Percentiles rank a stretch among this genome's conserved stretches.
Evolutionary conservation across 495 filamentous ascomycete species (phyloP).

Genomic region (Aspergillus panamensis): DNA sequence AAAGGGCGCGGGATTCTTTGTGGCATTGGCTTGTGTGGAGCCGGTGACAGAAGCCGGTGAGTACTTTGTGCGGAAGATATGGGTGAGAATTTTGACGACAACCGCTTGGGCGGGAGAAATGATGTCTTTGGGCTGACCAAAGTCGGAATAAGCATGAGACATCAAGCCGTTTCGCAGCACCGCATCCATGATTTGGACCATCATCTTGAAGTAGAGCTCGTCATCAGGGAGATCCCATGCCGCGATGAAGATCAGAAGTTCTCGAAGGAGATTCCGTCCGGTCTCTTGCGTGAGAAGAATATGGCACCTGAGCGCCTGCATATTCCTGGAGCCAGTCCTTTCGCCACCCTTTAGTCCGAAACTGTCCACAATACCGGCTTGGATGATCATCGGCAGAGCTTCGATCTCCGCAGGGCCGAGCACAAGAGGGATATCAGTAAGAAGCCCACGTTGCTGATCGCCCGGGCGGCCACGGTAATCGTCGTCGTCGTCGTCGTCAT

Average conservation of each 20-base stretch:
- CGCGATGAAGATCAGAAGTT: slow-evolving; percentile 91
- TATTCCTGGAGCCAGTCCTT: slow-evolving; percentile 65
- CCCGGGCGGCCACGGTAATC: slow-evolving; percentile 80
- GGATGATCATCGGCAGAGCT: slow-evolving; percentile 90
- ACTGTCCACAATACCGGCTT: slow-evolving; percentile 72
- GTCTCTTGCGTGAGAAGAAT: slow-evolving; percentile 82
- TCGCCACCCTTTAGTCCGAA: slow-evolving; percentile 45
- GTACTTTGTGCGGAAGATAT: slow-evolving; percentile 75
- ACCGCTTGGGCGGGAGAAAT: slow-evolving; percentile 93
- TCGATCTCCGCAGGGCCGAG: slow-evolving; percentile 91
- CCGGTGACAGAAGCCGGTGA: slow-evolving; percentile 50
- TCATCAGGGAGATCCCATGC: slow-evolving; percentile 93
- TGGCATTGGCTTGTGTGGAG: slow-evolving; percentile 33
- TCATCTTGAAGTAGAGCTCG: slow-evolving; percentile 90
- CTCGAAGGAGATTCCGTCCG: slow-evolving; percentile 80
- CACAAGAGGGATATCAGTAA: slow-evolving; percentile 92
- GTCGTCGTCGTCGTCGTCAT: slow-evolving; percentile 65
- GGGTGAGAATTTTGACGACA: slow-evolving; percentile 80
- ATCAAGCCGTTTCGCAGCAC: slow-evolving; percentile 83
- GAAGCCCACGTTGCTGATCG: slow-evolving; percentile 76
- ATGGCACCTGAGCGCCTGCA: slow-evolving; percentile 81
- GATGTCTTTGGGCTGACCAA: slow-evolving; percentile 89
- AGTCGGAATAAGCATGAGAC: slow-evolving; percentile 84
- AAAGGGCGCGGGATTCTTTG: slow-evolving; percentile 34
- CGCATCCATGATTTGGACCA: slow-evolving; percentile 90